Evolutionary conservation across 345 rosid species (phyloP), one percentile per base, ranked within the genome.

Genomic region (Turritis glabra): DNA sequence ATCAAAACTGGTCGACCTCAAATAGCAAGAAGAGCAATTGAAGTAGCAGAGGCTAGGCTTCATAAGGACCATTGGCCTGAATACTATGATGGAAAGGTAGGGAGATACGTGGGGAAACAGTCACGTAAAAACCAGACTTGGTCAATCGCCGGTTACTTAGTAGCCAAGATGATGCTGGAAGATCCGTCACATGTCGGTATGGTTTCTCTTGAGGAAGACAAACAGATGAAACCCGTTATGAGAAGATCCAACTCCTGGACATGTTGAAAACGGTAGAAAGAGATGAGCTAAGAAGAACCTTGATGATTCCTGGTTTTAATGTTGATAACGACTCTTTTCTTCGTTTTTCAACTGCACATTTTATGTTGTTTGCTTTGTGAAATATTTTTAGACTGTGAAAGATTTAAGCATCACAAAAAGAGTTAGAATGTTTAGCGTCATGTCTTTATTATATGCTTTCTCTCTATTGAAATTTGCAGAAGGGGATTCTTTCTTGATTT

Each of bases 1-100:
- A 88, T 94, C 69, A 91, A 91, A 83, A 90, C 93, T 1, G 96
- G 98, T 38, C 89, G 98, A 35, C 99, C 97, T 23, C 99, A 90
- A 52, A 88, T 91, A 19, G 99, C 97, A 59, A 90, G 90, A 44
- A 77, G 88, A 15, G 99, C 97, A 48, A 83, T 88, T 51, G 98
- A 91, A 72, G 77, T 87, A 46, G 93, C 95, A 5, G 97, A 94
- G 77, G 53, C 76, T 22, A 85, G 93, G 87, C 72, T 95, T 77
- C 77, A 76, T 33, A 90, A 85, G 80, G 97, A 95, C 81, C 64
- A 41, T 58, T 94, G 97, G 98, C 97, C 97, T 4, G 97, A 94
- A 72, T 94, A 94, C 72, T 94, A 94, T 13, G 97, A 95, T 1
- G 99, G 99, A 8, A 95, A 90, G 89, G 66, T 82, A 0, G 99